Conservation (phyloP, 2,329 filamentous ascomycete species). For the Phyllachora maydis region DNA sequence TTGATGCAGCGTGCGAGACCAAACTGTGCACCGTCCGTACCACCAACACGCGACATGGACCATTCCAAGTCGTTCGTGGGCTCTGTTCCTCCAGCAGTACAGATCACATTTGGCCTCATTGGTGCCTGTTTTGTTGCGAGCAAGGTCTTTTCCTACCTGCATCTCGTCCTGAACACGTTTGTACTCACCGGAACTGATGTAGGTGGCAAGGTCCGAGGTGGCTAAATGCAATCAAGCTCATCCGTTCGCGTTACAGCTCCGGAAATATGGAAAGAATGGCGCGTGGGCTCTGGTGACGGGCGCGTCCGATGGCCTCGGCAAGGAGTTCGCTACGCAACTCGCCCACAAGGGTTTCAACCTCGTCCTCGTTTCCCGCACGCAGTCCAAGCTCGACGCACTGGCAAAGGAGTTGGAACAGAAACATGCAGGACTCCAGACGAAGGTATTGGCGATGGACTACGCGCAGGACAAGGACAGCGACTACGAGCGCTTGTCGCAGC, state of each 20-base stretch:
- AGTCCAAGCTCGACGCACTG: slow-evolving; percentile 68
- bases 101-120: slow-evolving; percentile 25
- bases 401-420: slow-evolving; percentile 54
- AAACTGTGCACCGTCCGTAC: not conserved
- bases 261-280: slow-evolving; percentile 75
- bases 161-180: slow-evolving; percentile 46
- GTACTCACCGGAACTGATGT: slow-evolving; percentile 43
- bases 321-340: slow-evolving; percentile 84
- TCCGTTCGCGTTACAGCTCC: slow-evolving; percentile 36
- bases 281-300: slow-evolving; percentile 91
- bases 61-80: slow-evolving; percentile 12
- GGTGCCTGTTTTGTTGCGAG: slow-evolving; percentile 37
- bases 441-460: slow-evolving; percentile 83
- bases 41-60: slow-evolving; percentile 10
- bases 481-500: slow-evolving; percentile 50
- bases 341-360: slow-evolving; percentile 87
- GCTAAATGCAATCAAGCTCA: not conserved
- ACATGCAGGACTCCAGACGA: slow-evolving; percentile 45
- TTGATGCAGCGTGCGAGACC: no score
- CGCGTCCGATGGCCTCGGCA: slow-evolving; percentile 89
- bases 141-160: slow-evolving; percentile 35
- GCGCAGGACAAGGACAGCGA: slow-evolving; percentile 58
- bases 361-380: slow-evolving; percentile 85
- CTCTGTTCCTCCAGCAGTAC: slow-evolving; percentile 20
- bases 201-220: slow-evolving; percentile 9